Percentiles rank a stretch among this genome's conserved stretches.
Evolutionary conservation across 768 basidiomycete genomes (phyloP).

Genomic region (Chalciporus pseudorubinellus): DNA sequence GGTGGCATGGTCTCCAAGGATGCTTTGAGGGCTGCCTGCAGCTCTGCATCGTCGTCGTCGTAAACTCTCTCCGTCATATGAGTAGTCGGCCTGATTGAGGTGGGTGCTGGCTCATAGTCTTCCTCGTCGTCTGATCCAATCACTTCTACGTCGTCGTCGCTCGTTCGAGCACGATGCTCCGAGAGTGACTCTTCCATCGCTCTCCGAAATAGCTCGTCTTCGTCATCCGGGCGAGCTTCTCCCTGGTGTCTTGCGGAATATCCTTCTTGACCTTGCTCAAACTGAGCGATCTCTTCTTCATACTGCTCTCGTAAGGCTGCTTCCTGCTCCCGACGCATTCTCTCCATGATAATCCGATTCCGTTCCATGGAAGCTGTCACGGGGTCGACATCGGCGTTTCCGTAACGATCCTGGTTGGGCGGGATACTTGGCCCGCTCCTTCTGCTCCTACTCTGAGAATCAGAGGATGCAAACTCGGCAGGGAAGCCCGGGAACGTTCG

Average conservation of each 20-base stretch:
- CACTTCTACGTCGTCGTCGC: constrained; percentile 24
- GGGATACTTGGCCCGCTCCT: constrained; percentile 17
- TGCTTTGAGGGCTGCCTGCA: constrained; percentile 85
- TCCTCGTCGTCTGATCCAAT: constrained; percentile 27
- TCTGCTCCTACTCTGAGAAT: constrained; percentile 16
- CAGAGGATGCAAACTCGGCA: constrained; percentile 2
- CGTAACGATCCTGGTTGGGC: constrained; percentile 30
- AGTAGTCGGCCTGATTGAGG: not conserved
- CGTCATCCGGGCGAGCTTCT: constrained; percentile 36
- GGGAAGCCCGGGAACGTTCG: constrained; percentile 28
- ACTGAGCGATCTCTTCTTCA: constrained; percentile 38
- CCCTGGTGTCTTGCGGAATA: constrained; percentile 1
- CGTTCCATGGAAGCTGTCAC: constrained; percentile 67
- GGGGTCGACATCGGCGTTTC: constrained; percentile 44
- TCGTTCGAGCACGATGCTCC: constrained; percentile 14
- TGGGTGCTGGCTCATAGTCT: constrained; percentile 9
- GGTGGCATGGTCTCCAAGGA: constrained; percentile 66
- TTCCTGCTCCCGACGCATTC: constrained; percentile 66
- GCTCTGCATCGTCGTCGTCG: constrained; percentile 84
- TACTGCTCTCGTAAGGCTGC: constrained; percentile 60
- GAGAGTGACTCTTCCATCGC: constrained; percentile 32
- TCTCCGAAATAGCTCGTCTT: constrained; percentile 55
- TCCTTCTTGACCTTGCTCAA: constrained; percentile 15
- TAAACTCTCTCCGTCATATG: constrained; percentile 46
- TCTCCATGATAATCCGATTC: constrained; percentile 57